Evolutionary conservation across 345 rosid species (phyloP).

Genomic region (Garcia nutans): DNA sequence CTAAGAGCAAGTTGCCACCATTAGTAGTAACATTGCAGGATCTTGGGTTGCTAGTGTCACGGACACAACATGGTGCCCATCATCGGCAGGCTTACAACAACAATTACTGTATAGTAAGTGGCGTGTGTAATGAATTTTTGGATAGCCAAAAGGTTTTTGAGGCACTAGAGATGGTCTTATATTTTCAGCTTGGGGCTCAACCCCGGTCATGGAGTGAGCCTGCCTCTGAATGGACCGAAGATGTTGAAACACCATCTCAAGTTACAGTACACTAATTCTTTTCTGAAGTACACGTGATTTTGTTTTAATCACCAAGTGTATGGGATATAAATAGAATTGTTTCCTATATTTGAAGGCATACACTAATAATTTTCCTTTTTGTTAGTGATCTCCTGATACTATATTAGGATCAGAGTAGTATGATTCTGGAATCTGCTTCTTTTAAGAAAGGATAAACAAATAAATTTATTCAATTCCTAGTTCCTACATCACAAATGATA

Average conservation of each 20-base stretch:
- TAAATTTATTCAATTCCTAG: neutral
- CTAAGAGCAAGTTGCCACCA: conserved; percentile 77
- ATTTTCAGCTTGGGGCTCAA: conserved; percentile 51
- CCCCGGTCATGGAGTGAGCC: conserved; percentile 91
- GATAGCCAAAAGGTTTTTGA: conserved; percentile 62
- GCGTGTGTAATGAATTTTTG: conserved; percentile 68
- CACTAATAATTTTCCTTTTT: neutral
- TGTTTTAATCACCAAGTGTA: neutral
- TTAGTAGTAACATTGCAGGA: conserved; percentile 67
- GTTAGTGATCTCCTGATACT: neutral
- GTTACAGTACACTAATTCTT: conserved; percentile 15
- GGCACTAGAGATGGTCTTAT: conserved; percentile 73
- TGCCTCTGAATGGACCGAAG: conserved; percentile 62
- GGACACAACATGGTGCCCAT: conserved; percentile 65
- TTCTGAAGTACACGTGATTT: neutral
- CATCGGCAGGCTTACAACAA: conserved; percentile 80
- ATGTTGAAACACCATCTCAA: conserved; percentile 30
- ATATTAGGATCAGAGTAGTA: neutral
- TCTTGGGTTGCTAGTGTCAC: conserved; percentile 62
- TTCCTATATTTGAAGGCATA: neutral
- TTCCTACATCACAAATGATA: too few relatives aligned
- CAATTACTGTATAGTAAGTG: conserved; percentile 89
- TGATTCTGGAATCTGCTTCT: neutral
- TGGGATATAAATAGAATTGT: neutral
- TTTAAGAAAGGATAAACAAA: neutral